Base-by-base conservation (phyloP, 2,329 filamentous ascomycete genomes). In the Fusarium annulatum region DNA sequence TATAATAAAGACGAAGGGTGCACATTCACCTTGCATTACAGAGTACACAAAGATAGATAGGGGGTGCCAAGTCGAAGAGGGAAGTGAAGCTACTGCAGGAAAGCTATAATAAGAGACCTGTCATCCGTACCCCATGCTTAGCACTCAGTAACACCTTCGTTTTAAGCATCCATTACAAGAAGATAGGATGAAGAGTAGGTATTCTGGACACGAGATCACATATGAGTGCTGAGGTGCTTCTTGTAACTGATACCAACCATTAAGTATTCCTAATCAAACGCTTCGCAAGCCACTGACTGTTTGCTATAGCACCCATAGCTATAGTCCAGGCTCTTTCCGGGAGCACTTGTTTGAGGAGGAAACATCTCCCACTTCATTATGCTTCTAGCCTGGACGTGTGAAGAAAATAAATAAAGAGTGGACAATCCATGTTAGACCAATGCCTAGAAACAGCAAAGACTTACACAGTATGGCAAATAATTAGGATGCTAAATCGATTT, bases 81-180 rank as follows among this genome's bases (percentile, higher is more conserved):
- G 21, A 51, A 63, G 34, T 41, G 33, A 69, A 56, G 38, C 34
- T 15, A n/a, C 51, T 49, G 18, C 21, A 49, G 33, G 16, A 43
- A 62, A 49, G 30, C 23, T 51, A 49, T 51, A 61, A 51, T 41
- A 68, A 68, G 65, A 62, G 43, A 63, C 51, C 30, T 69, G 59
- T 49, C 64, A 69, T 69, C 56, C 45, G 33, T 49, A 56, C 43
- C n/a, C 48, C 64, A 69, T 63, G 66, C n/a, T 33, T 45, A 33
- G 42, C 38, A 41, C 33, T 28, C 34, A 43, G 48, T 55, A 68
- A 68, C 42, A 49, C 64, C 46, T 48, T 45, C 28, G 57, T 55
- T 63, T 48, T 53, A 49, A 68, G 30, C 48, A 53, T 23, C 57
- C 57, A 63, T 41, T 33, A 45, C 64, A 30, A 48, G 33, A 33